Conservation (phyloP, 495 filamentous ascomycete species). For the Astrocystis sublimbata region DNA sequence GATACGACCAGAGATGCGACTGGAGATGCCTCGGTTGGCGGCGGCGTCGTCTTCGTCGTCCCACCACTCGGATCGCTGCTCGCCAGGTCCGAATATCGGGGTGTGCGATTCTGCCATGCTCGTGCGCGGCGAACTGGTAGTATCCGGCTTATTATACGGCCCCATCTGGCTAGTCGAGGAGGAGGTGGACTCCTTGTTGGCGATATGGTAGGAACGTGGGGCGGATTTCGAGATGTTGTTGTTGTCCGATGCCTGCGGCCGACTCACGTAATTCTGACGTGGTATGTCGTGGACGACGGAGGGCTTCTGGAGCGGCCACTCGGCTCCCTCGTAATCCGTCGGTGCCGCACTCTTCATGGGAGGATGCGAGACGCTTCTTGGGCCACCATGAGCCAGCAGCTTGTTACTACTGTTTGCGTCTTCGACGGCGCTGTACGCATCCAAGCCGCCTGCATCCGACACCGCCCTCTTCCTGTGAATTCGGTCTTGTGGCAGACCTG, state of each 20-base stretch:
- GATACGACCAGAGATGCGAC: too few species aligned
- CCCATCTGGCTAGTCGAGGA: not conserved
- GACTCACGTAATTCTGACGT: conserved; percentile 4
- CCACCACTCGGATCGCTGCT: conserved; percentile 22
- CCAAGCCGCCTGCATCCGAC: not conserved
- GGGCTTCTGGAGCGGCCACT: conserved; percentile 15
- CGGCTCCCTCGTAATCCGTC: not conserved
- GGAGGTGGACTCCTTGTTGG: conserved; percentile 10
- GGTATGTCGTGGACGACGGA: conserved; percentile 4
- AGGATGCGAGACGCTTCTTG: not conserved
- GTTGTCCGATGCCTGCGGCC: conserved; percentile 9
- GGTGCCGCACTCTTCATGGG: not conserved
- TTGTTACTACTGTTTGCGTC: not conserved
- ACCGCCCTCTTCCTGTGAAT: not conserved
- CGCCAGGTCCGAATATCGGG: not conserved
- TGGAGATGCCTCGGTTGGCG: too few species aligned
- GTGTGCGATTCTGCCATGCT: conserved; percentile 17
- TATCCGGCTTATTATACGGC: not conserved
- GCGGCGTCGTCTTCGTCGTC: conserved; percentile 11
- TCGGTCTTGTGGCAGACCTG: conserved; percentile 7
- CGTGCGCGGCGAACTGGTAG: not conserved
- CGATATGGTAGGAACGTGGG: not conserved
- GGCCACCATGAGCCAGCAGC: not conserved
- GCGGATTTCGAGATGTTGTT: not conserved
- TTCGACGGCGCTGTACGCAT: not conserved